Base-by-base conservation (phyloP, 2,329 filamentous ascomycete species). In the Emydomyces testavorans region DNA sequence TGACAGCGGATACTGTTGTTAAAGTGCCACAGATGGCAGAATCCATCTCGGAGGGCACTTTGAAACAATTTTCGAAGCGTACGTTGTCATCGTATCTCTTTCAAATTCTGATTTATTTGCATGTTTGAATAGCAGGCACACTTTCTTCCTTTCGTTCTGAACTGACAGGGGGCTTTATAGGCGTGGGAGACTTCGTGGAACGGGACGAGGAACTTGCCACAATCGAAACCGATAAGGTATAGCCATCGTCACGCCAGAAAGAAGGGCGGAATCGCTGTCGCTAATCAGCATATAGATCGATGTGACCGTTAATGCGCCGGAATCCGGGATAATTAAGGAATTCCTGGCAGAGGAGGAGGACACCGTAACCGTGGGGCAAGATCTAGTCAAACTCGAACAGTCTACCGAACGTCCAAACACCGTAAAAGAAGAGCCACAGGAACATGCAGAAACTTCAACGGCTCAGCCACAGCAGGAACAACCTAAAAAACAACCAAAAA, bases 21-120 rank as follows among this genome's bases (percentile, higher is more conserved):
- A 90, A 96, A 71, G 92, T 96, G 57, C 92, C 92, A 28, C 79
- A 92, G 65, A 96, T 98, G 92, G 92, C 92, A 54, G 92, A 98
- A 70, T 96, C 92, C 42, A 96, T 98, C 66, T 93, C 87, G 37
- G 92, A 98, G 69, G 92, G 92, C 52, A 98, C 92, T 18, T 68
- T 98, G 62, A 95, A 94, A 72, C 88, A 94, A 64, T 96, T 89
- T 74, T 83, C 79, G 61, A 96, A 96, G 72, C 74, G 76, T 78
- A 66, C 57, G 71, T 54, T 24, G 31, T 7, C 16, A 24, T 32
- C 26, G 13, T 35, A 10, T 18, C 6, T 6, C 6, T 28, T 28
- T 28, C 26, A 28, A 11, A 28, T 28, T 6, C 26, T 6, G 11
- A 28, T 11, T 6, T 28, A 6, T 6, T 11, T 28, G 11, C 11